Evolutionary conservation across 2,329 filamentous ascomycete genomes (phyloP), one percentile per base, ranked within the genome.

Genomic region (Apiospora sp.): DNA sequence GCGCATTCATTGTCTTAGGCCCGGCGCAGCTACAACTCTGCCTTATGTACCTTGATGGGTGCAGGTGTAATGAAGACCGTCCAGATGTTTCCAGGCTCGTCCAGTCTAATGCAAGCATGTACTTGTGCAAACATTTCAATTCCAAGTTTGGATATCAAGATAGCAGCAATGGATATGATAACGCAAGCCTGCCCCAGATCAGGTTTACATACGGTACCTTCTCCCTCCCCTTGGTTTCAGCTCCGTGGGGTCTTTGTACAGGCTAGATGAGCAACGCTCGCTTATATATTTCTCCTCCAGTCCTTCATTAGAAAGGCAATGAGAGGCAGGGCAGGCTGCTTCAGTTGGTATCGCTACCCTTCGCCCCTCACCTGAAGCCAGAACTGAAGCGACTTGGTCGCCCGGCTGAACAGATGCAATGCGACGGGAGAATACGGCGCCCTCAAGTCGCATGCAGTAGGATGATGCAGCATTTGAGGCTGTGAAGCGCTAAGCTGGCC

Each of bases 401-500:
- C 16, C 58, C 58, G 34, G 58, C 58, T 64, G 58, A 64, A 64
- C 19, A 64, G 54, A 64, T n/a, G 58, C 58, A 37, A 64, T n/a
- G 58, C 58, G 58, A 64, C 58, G 34, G 58, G 58, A 19, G 58
- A 64, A 64, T 64, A 64, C 58, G 58, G 58, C 58, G 58, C 19
- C 41, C 58, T n/a, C n/a, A 13, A 64, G 41, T 64, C 22, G 22
- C 34, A n/a, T 64, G 58, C 58, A 8, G 58, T 34, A 37, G 41
- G 41, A 41, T 37, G 58, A 64, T 64, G 58, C 34, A 64, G 58
- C 34, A 41, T 41, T 64, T 64, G 58, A 64, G 58, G 58, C 58
- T 64, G 58, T 64, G 58, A 64, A 64, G 58, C 58, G 34, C 58
- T 64, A 64, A 64, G 34, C 58, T 41, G 58, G 58, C 34, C 7